Percentiles rank a stretch among this genome's conserved stretches.
Conservation (phyloP, 345 rosid genomes). For the Draba incana region DNA sequence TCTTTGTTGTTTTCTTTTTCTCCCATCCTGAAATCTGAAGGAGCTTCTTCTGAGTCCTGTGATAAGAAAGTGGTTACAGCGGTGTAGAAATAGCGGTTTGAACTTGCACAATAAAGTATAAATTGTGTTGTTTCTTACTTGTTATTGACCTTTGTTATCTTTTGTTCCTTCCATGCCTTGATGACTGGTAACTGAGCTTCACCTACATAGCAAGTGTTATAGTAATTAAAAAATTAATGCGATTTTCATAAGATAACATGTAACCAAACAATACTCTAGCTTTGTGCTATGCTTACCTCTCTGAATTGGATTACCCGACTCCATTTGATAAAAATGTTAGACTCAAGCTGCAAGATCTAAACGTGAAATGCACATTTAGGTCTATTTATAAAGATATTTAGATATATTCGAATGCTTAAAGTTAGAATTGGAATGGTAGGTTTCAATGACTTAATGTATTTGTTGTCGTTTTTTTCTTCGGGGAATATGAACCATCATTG, state of each 20-base stretch:
- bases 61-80: not conserved
- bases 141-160: slow-evolving; percentile 66
- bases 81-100: not conserved
- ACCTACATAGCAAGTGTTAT: slow-evolving; percentile 61
- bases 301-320: slow-evolving; percentile 15
- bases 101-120: no score
- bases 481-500: slow-evolving; percentile 18
- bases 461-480: slow-evolving; percentile 16
- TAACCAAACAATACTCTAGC: not conserved
- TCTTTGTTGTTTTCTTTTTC: slow-evolving; percentile 64
- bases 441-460: slow-evolving; percentile 1
- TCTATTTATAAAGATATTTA: slow-evolving; percentile 20
- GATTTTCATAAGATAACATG: not conserved
- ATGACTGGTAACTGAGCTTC: slow-evolving; percentile 59
- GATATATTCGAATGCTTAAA: slow-evolving; percentile 23
- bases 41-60: slow-evolving; percentile 78
- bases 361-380: not conserved
- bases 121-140: slow-evolving; percentile 50
- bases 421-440: not conserved
- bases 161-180: slow-evolving; percentile 86
- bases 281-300: slow-evolving; percentile 24
- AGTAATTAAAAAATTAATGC: slow-evolving; percentile 29
- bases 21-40: slow-evolving; percentile 72
- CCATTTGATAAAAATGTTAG: slow-evolving; percentile 6
- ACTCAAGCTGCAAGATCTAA: slow-evolving; percentile 7